phyloP scores from a whole-genome alignment of 2,329 filamentous ascomycete genomes.

The Ophiostoma sp. region DNA sequence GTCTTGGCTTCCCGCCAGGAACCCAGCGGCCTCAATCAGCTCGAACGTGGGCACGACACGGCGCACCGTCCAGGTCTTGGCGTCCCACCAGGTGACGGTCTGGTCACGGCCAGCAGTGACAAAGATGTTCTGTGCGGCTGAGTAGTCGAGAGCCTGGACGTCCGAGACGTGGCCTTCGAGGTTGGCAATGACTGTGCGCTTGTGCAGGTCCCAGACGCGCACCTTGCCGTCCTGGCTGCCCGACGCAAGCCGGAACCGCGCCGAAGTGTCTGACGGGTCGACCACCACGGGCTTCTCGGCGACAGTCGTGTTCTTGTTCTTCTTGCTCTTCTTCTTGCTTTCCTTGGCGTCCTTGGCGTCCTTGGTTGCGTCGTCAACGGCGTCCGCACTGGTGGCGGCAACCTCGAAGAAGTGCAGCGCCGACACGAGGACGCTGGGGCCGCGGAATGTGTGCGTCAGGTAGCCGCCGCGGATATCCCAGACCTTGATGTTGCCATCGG shows the following conservation, averaged over 20 bases:
- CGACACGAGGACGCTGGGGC: conserved; percentile 85
- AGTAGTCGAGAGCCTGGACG: conserved; percentile 82
- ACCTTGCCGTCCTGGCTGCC: conserved; percentile 93
- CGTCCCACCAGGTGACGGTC: conserved; percentile 89
- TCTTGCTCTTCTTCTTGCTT: conserved; percentile 36
- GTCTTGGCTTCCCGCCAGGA: conserved; percentile 50
- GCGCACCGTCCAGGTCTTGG: conserved; percentile 73
- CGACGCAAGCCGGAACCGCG: conserved; percentile 72
- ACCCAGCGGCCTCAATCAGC: conserved; percentile 76
- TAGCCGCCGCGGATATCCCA: conserved; percentile 92
- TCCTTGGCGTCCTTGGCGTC: conserved; percentile 34
- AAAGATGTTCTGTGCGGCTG: conserved; percentile 64
- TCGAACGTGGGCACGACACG: conserved; percentile 81
- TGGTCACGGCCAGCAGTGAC: conserved; percentile 88
- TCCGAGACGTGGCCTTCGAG: conserved; percentile 93
- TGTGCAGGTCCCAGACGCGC: conserved; percentile 85
- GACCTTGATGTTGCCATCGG: conserved; percentile 90
- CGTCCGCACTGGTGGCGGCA: conserved; percentile 45
- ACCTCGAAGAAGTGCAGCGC: conserved; percentile 88
- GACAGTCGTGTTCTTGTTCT: conserved; percentile 34
- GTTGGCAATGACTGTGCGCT: conserved; percentile 67
- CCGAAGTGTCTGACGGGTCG: conserved; percentile 36
- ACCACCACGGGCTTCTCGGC: conserved; percentile 33
- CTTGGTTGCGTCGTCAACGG: conserved; percentile 35
- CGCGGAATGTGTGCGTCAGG: conserved; percentile 90